Conservation (phyloP, 2,329 filamentous ascomycete genomes). For the Penicillium sp. region DNA sequence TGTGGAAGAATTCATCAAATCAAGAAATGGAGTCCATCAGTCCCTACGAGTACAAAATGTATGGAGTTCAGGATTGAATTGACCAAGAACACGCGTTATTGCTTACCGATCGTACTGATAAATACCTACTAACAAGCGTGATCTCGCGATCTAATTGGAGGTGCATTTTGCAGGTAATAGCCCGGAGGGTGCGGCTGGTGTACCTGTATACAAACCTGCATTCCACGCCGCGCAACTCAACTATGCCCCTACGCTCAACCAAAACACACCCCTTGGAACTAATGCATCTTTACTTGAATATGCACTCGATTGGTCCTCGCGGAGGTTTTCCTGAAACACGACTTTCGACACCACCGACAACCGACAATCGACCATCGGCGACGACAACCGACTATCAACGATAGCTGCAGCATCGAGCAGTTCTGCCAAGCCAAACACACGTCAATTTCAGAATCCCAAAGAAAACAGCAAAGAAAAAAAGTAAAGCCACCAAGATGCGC, state of each 20-base stretch:
- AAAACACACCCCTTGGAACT: slow-evolving; percentile 1
- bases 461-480: background rate
- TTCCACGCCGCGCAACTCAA: slow-evolving; percentile 12
- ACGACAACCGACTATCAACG: background rate
- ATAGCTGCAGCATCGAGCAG: background rate
- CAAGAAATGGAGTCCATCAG: background rate
- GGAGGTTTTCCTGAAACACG: background rate
- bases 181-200: background rate
- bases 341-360: background rate
- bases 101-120: background rate
- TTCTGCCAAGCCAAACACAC: background rate
- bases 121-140: background rate
- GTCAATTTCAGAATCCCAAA: too few species aligned
- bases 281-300: background rate
- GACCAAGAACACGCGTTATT: background rate
- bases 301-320: background rate
- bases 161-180: background rate
- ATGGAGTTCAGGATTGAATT: background rate
- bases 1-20: background rate
- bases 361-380: background rate
- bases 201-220: slow-evolving; percentile 7
- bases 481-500: slow-evolving; percentile 13
- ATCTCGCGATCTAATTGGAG: background rate
- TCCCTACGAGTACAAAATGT: background rate
- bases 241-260: slow-evolving; percentile 5